Conservation (phyloP, 2,329 filamentous ascomycete genomes). For the Zymoseptoria crescenta region DNA sequence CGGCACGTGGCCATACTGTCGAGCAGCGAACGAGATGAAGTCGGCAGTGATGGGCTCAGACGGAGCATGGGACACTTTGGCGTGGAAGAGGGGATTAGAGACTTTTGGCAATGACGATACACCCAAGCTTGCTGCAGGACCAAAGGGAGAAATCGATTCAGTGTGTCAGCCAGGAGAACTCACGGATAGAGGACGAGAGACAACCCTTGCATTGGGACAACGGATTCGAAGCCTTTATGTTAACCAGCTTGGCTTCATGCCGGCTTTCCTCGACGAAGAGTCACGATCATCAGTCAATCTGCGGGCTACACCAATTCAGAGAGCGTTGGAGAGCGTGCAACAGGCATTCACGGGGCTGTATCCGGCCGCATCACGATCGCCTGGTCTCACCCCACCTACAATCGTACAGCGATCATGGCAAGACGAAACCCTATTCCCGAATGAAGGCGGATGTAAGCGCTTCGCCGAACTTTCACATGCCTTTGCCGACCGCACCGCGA, state of each 20-base stretch:
- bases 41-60: constrained; percentile 51
- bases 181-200: constrained; percentile 43
- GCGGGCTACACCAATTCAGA: constrained; percentile 42
- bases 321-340: constrained; percentile 44
- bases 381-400: constrained; percentile 36
- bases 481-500: constrained; percentile 41
- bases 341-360: constrained; percentile 45
- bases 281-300: constrained; percentile 36
- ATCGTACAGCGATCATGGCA: constrained; percentile 39
- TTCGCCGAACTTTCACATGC: constrained; percentile 41
- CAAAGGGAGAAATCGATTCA: constrained; percentile 62
- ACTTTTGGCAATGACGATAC: constrained; percentile 58
- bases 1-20: constrained; percentile 82
- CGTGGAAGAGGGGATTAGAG: constrained; percentile 68
- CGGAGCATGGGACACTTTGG: constrained; percentile 51
- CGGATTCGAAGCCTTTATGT: constrained; percentile 44
- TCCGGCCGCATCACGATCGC: constrained; percentile 35
- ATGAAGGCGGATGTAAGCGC: constrained; percentile 42
- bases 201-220: constrained; percentile 42
- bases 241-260: constrained; percentile 43
- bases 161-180: constrained; percentile 62
- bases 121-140: constrained; percentile 62
- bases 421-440: constrained; percentile 45
- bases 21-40: constrained; percentile 62
- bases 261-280: constrained; percentile 32